These are phyloP conservation scores for Saturnispora serradocipensis DNA, from an alignment of 805 yeast genomes.

Conservation along the genomic window DNA sequence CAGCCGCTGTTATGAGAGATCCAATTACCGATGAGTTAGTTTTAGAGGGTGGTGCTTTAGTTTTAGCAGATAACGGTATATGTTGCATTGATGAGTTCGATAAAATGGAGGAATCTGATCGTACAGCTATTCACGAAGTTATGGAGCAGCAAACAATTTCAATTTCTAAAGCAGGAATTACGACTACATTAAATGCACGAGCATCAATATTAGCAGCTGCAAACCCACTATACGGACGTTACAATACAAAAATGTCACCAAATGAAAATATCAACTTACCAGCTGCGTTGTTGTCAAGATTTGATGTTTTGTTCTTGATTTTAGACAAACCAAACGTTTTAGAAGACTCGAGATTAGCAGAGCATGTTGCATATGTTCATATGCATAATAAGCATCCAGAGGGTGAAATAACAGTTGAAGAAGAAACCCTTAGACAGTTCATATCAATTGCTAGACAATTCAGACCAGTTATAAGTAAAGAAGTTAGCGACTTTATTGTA, in stretches of 20 bases:
- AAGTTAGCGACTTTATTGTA: conserved; percentile 80
- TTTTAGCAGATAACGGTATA: conserved; percentile 92
- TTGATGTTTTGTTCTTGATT: conserved; percentile 80
- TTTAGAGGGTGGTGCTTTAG: conserved; percentile 96
- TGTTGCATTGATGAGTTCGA: conserved; percentile 99
- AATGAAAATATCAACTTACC: conserved; percentile 93
- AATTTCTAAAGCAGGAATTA: conserved; percentile 95
- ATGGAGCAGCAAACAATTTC: conserved; percentile 99
- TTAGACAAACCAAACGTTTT: conserved; percentile 78
- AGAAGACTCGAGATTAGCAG: conserved; percentile 76
- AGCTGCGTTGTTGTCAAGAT: conserved; percentile 91
- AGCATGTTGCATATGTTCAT: conserved; percentile 92
- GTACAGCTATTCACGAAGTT: conserved; percentile 98
- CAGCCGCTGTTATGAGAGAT: conserved; percentile 98
- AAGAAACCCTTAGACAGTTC: conserved; percentile 75
- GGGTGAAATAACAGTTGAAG: conserved; percentile 65
- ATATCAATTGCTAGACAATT: conserved; percentile 76
- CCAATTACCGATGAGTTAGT: conserved; percentile 99
- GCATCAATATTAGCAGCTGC: conserved; percentile 96
- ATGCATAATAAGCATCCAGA: conserved; percentile 86
- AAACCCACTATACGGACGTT: conserved; percentile 93
- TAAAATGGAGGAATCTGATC: conserved; percentile 94
- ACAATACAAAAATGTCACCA: conserved; percentile 83
- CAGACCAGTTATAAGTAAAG: conserved; percentile 77
- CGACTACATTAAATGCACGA: conserved; percentile 91